Percentiles rank a stretch among this genome's conserved stretches.
Conservation (phyloP, 1,284 basidiomycete species). For the Porphyrellus sp. region DNA sequence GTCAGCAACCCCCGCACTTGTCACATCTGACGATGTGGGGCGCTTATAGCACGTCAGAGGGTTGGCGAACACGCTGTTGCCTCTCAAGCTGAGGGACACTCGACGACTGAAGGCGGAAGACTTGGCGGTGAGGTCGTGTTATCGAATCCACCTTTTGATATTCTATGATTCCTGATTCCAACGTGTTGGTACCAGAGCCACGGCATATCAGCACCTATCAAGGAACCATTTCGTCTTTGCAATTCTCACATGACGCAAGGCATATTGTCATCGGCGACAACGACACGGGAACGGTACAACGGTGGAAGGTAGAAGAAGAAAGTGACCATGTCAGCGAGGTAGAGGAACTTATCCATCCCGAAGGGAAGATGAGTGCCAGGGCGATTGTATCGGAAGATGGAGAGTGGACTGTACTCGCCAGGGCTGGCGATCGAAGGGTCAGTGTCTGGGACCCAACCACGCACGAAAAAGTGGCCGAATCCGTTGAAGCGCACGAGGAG, state of each 20-base stretch:
- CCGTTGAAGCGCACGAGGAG: constrained; percentile 13
- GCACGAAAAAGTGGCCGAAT: constrained; percentile 7
- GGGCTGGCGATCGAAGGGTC: constrained; percentile 4
- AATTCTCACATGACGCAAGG: constrained; percentile 13
- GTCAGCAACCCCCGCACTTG: not conserved
- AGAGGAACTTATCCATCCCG: not conserved
- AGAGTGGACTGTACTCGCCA: constrained; percentile 14
- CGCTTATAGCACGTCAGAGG: constrained; percentile 5
- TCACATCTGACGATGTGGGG: not conserved
- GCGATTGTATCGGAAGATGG: constrained; percentile 19
- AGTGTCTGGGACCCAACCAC: constrained; percentile 12
- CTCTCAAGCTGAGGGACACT: not conserved
- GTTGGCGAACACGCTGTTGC: not conserved
- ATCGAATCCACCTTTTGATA: not conserved
- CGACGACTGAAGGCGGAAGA: not conserved
- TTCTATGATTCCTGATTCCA: not conserved
- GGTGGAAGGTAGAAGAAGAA: constrained; percentile 6
- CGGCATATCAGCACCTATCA: constrained; percentile 1
- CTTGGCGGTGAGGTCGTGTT: not conserved
- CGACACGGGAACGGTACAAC: constrained; percentile 12
- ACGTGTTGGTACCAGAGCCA: constrained; percentile 3
- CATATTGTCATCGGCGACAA: constrained; percentile 2
- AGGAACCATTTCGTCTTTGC: constrained; percentile 10
- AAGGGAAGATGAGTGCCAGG: not conserved
- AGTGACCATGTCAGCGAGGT: not conserved